A percentile compares a stretch with the other conserved stretches of the same genome.
Evolutionary conservation across 192 early-diverging fungal genomes (phyloP).

Genomic region (Cetraspora pellucida): DNA sequence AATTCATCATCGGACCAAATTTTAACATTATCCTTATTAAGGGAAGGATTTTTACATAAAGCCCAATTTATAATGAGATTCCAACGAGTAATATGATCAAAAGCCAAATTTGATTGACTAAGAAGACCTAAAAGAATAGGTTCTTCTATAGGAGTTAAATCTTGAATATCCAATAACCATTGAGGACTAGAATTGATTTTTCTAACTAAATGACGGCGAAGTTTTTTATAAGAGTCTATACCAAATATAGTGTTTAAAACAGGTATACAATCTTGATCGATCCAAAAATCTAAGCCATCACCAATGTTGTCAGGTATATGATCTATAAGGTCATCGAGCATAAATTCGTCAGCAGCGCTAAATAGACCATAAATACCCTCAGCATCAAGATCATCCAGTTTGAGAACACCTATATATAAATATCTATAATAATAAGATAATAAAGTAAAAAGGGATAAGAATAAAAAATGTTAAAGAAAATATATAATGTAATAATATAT

Average conservation of each 20-base stretch:
- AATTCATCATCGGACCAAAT: slow-evolving; percentile 12
- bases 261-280: slow-evolving; percentile 22
- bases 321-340: slow-evolving; percentile 5
- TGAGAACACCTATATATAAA: slow-evolving; percentile 5
- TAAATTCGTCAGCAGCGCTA: slow-evolving; percentile 11
- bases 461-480: neutral
- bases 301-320: neutral
- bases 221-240: slow-evolving; percentile 1
- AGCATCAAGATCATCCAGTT: neutral
- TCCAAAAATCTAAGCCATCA: neutral
- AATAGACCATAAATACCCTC: neutral
- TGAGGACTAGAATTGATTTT: neutral
- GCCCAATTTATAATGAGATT: slow-evolving; percentile 13
- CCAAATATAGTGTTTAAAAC: slow-evolving; percentile 2
- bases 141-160: slow-evolving; percentile 13
- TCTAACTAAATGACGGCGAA: neutral
- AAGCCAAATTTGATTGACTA: neutral
- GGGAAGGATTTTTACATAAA: neutral
- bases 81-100: slow-evolving; percentile 8
- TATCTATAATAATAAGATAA: neutral
- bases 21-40: neutral
- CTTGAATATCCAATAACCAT: neutral
- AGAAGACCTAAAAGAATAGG: neutral
- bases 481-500: too few relatives aligned
- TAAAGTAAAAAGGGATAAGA: neutral